phyloP scores from a whole-genome alignment of 305 asterid species.

The Rubia peregrina region DNA sequence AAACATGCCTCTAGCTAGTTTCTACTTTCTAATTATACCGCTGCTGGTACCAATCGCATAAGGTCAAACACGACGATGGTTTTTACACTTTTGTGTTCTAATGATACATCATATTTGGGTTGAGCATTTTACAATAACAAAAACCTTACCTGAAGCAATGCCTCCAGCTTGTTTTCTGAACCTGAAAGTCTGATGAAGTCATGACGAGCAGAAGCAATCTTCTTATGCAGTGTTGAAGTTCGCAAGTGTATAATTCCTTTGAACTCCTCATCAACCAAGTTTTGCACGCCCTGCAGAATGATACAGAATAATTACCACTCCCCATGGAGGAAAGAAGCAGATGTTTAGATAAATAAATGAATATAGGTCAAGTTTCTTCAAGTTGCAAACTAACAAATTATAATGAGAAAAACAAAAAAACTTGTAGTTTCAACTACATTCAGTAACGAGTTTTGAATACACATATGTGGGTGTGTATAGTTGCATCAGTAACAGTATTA shows the following conservation, averaged over 20 bases:
- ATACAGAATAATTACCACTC: not conserved
- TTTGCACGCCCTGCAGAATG: conserved; percentile 68
- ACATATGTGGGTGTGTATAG: no score
- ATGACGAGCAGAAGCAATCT: conserved; percentile 90
- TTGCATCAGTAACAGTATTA: no score
- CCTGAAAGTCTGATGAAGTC: conserved; percentile 93
- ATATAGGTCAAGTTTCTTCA: not conserved
- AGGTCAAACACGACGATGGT: no score
- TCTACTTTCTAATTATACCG: no score
- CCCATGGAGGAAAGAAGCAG: not conserved
- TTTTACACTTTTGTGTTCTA: not conserved
- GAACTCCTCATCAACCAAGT: conserved; percentile 86
- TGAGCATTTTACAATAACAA: not conserved
- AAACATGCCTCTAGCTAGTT: not conserved
- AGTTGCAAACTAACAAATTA: not conserved
- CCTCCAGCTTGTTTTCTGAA: conserved; percentile 95
- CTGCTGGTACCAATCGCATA: no score
- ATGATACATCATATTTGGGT: not conserved
- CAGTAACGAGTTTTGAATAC: not conserved
- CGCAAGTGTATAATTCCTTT: conserved; percentile 84
- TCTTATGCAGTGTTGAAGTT: conserved; percentile 88
- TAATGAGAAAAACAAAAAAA: not conserved
- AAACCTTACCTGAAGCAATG: conserved; percentile 70
- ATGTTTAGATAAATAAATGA: not conserved
- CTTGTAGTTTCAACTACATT: not conserved